Percentiles rank a stretch among this genome's conserved stretches.
phyloP scores from a whole-genome alignment of 2,329 filamentous ascomycete genomes.

The Monosporascus sp. region DNA sequence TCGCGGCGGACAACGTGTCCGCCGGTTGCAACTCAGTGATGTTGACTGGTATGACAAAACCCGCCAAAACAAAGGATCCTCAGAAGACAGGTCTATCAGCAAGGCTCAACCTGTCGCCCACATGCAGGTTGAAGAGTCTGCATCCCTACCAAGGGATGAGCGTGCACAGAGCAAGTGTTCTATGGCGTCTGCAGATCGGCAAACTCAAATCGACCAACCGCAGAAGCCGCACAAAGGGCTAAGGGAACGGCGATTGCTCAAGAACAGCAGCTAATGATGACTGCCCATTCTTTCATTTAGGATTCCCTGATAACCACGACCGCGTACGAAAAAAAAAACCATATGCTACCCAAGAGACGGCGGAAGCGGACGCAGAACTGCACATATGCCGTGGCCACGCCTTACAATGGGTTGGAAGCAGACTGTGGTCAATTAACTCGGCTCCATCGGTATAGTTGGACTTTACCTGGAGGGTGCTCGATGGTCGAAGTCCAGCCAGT shows the following conservation, averaged over 20 bases:
- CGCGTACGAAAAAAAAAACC: neutral
- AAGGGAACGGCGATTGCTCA: neutral
- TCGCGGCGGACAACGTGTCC: conserved; percentile 71
- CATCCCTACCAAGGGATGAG: neutral
- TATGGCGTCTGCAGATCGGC: neutral
- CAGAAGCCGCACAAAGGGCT: neutral
- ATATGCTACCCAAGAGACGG: neutral
- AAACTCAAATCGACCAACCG: neutral
- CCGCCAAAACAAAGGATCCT: conserved; percentile 11
- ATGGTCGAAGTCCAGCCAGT: neutral
- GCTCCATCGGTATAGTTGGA: neutral
- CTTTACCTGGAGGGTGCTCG: neutral
- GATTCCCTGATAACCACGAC: neutral
- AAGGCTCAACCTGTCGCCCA: neutral
- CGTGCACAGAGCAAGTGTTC: neutral
- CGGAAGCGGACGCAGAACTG: neutral
- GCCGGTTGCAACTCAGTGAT: conserved; percentile 91
- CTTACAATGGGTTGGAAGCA: neutral
- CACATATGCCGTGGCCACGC: neutral
- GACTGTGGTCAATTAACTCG: neutral
- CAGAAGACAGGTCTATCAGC: neutral
- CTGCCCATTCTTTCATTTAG: neutral
- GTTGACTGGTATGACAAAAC: conserved; percentile 79
- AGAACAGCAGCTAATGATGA: neutral
- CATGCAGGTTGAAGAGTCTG: neutral